These are phyloP conservation scores for Aspergillus affinis DNA, from an alignment of 495 filamentous ascomycete genomes.

Conservation along the genomic window DNA sequence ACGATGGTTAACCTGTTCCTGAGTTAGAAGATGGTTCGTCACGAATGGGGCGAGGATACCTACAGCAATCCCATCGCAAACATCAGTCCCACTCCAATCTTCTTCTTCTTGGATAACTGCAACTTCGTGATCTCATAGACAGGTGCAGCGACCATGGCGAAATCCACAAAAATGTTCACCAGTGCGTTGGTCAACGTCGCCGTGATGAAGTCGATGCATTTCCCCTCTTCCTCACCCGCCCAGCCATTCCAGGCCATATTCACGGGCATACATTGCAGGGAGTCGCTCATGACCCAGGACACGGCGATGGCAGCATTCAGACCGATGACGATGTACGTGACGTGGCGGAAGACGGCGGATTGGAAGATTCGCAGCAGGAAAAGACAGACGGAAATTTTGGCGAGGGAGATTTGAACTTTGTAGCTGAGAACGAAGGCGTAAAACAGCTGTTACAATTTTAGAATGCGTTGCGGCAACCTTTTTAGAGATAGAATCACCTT, in stretches of 20 bases:
- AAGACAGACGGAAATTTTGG: slow-evolving; percentile 52
- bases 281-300: slow-evolving; percentile 30
- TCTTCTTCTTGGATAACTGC: slow-evolving; percentile 31
- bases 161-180: slow-evolving; percentile 33
- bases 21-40: neutral
- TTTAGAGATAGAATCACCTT: slow-evolving; percentile 16
- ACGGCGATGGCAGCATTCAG: slow-evolving; percentile 32
- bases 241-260: slow-evolving; percentile 35
- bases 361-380: slow-evolving; percentile 47
- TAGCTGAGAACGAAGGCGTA: slow-evolving; percentile 30
- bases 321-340: slow-evolving; percentile 32
- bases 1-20: slow-evolving; percentile 26
- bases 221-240: slow-evolving; percentile 22
- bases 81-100: slow-evolving; percentile 33
- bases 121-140: slow-evolving; percentile 33
- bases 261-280: slow-evolving; percentile 35
- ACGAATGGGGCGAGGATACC: neutral
- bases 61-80: slow-evolving; percentile 36
- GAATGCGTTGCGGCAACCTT: neutral
- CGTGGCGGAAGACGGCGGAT: slow-evolving; percentile 31
- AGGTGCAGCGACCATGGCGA: slow-evolving; percentile 29
- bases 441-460: slow-evolving; percentile 19
- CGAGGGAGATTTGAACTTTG: slow-evolving; percentile 38
- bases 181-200: slow-evolving; percentile 29
- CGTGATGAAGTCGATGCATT: slow-evolving; percentile 29